phyloP scores from a whole-genome alignment of 768 basidiomycete species.

The Tylopilus vinaceipallidus region DNA sequence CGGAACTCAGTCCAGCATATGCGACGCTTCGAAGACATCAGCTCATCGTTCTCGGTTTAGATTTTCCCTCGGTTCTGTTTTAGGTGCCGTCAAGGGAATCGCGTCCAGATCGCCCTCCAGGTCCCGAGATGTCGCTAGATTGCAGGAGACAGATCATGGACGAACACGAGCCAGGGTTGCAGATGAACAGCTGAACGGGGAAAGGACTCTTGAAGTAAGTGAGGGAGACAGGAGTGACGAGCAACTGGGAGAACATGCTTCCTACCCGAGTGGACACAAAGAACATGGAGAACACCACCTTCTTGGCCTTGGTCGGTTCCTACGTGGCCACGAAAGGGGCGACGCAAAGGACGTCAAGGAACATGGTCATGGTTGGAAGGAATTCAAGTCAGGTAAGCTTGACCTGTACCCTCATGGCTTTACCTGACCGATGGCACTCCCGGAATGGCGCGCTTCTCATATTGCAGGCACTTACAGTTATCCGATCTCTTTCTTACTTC shows the following conservation, averaged over 20 bases:
- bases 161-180: slow-evolving; percentile 17
- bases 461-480: slow-evolving; percentile 84
- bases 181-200: background rate
- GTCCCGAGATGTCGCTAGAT: slow-evolving; percentile 31
- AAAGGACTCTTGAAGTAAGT: background rate
- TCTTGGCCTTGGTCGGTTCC: slow-evolving; percentile 37
- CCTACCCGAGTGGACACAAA: background rate
- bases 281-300: slow-evolving; percentile 17
- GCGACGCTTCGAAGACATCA: slow-evolving; percentile 1
- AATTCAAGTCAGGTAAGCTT: slow-evolving; percentile 79
- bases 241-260: background rate
- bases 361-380: slow-evolving; percentile 67
- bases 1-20: background rate
- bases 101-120: slow-evolving; percentile 14
- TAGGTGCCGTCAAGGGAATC: slow-evolving; percentile 20
- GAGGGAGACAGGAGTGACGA: background rate
- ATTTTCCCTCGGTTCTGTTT: slow-evolving; percentile 15
- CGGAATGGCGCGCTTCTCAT: slow-evolving; percentile 1
- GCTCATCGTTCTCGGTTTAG: slow-evolving; percentile 17
- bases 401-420: background rate
- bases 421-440: background rate
- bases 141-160: slow-evolving; percentile 33
- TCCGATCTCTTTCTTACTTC: slow-evolving; percentile 90
- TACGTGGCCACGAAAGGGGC: slow-evolving; percentile 16
- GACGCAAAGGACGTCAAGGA: slow-evolving; percentile 36